Evolutionary conservation across 2,329 filamentous ascomycete genomes (phyloP).

Genomic region (Colletotrichum caudatum): DNA sequence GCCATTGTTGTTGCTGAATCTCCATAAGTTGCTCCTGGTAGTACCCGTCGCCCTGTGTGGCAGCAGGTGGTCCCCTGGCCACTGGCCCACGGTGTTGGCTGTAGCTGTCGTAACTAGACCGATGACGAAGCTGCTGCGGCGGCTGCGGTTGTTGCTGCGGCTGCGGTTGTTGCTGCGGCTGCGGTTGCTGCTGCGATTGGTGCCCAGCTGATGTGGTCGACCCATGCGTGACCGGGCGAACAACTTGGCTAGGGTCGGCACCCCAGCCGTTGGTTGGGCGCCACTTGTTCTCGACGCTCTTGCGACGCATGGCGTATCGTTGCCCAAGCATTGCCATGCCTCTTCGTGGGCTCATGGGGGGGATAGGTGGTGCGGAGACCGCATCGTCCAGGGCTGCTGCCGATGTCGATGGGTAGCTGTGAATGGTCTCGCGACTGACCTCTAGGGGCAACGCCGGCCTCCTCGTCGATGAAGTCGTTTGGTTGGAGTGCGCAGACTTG

Average conservation of each 20-base stretch:
- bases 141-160: conserved; percentile 41
- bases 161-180: conserved; percentile 41
- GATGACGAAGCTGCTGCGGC: conserved; percentile 48
- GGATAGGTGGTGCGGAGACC: conserved; percentile 43
- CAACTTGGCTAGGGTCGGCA: not conserved
- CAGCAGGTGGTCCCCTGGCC: conserved; percentile 27
- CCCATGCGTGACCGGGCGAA: conserved; percentile 12
- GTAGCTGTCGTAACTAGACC: conserved; percentile 50
- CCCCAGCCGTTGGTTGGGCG: conserved; percentile 14
- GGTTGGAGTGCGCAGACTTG: conserved; percentile 50
- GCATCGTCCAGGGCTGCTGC: conserved; percentile 35
- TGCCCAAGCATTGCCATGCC: conserved; percentile 23
- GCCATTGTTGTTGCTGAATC: conserved; percentile 44
- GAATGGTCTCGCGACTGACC: conserved; percentile 43
- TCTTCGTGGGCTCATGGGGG: conserved; percentile 45
- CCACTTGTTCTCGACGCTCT: conserved; percentile 10
- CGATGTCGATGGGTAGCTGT: conserved; percentile 43
- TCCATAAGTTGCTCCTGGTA: conserved; percentile 38
- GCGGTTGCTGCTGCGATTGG: conserved; percentile 39
- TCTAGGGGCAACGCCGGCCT: conserved; percentile 41
- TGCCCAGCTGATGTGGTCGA: conserved; percentile 25
- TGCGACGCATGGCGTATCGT: conserved; percentile 35
- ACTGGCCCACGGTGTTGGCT: conserved; percentile 42
- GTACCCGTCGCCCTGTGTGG: conserved; percentile 36
- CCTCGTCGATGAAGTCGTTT: conserved; percentile 14